phyloP scores from a whole-genome alignment of 306 rosid species.

The Fragaria vesca region DNA sequence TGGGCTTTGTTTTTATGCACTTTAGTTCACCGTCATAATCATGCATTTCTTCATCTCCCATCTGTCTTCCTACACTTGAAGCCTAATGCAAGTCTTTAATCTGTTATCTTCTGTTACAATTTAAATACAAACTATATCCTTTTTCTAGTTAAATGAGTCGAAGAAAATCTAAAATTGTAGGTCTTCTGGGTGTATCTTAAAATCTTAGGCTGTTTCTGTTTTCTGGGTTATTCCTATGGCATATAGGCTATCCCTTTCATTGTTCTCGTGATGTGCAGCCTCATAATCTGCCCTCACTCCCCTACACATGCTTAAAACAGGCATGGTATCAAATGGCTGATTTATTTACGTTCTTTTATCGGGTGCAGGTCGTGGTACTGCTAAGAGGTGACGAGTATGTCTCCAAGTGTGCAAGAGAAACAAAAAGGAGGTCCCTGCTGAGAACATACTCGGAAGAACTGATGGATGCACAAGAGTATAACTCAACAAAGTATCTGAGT shows the following conservation, averaged over 20 bases:
- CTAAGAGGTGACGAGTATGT: slow-evolving; percentile 56
- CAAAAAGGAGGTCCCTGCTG: slow-evolving; percentile 26
- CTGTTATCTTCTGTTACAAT: neutral
- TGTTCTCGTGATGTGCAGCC: neutral
- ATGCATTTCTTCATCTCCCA: neutral
- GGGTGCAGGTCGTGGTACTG: slow-evolving; percentile 47
- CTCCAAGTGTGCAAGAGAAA: slow-evolving; percentile 23
- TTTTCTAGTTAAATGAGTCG: neutral
- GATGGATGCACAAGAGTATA: slow-evolving; percentile 72
- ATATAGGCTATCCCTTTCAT: neutral
- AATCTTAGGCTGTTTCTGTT: neutral
- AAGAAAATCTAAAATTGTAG: neutral
- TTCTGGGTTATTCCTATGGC: neutral
- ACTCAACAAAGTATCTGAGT: slow-evolving; percentile 64
- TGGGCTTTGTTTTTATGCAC: slow-evolving; percentile 2
- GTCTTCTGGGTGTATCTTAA: neutral
- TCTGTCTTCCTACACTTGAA: slow-evolving; percentile 1
- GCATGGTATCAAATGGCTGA: neutral
- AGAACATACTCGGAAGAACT: slow-evolving; percentile 88
- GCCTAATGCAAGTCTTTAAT: neutral
- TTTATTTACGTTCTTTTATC: slow-evolving; percentile 13
- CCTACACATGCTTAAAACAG: slow-evolving; percentile 8
- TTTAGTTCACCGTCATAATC: neutral
- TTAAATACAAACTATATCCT: neutral
- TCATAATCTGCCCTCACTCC: neutral